Evolutionary conservation across 108 stramenopile genomes (phyloP).

Genomic region (Mediolabrus comicus): DNA sequence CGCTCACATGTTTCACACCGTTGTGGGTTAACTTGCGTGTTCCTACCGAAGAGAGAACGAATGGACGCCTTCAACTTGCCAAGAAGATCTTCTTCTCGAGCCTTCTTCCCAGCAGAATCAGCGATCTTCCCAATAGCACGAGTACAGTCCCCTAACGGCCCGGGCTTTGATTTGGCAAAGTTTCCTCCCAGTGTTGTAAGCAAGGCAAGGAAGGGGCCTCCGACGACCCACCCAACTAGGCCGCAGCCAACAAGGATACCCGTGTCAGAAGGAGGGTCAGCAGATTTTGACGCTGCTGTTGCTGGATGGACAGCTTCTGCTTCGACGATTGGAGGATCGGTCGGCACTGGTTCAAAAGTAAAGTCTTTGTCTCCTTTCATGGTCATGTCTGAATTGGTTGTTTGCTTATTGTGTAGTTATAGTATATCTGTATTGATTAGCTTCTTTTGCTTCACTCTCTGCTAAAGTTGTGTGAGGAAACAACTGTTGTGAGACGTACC

Average conservation of each 20-base stretch:
- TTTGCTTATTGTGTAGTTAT: too few species aligned
- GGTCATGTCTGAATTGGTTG: too few species aligned
- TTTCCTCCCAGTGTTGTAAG: conserved; percentile 33
- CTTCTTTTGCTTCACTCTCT: too few species aligned
- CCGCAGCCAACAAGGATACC: conserved; percentile 43
- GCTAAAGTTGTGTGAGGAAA: too few species aligned
- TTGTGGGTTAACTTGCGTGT: conserved; percentile 12
- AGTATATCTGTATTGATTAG: too few species aligned
- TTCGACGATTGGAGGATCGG: conserved; percentile 22
- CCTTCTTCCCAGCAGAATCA: conserved; percentile 33
- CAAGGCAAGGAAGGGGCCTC: conserved; percentile 42
- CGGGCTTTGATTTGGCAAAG: conserved; percentile 19
- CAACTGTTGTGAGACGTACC: too few species aligned
- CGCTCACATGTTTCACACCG: neutral
- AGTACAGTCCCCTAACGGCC: conserved; percentile 34
- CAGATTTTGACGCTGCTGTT: neutral
- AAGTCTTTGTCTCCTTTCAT: conserved; percentile 6
- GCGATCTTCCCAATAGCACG: conserved; percentile 41
- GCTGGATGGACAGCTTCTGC: conserved; percentile 17
- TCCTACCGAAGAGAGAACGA: conserved; percentile 23
- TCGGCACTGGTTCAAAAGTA: neutral
- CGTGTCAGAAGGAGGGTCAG: conserved; percentile 19
- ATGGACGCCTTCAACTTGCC: conserved; percentile 35
- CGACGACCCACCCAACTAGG: conserved; percentile 30
- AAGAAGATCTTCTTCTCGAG: conserved; percentile 24